A percentile compares a stretch with the other conserved stretches of the same genome.
Conservation (phyloP, 768 basidiomycete genomes). For the Chalciporus chontae region DNA sequence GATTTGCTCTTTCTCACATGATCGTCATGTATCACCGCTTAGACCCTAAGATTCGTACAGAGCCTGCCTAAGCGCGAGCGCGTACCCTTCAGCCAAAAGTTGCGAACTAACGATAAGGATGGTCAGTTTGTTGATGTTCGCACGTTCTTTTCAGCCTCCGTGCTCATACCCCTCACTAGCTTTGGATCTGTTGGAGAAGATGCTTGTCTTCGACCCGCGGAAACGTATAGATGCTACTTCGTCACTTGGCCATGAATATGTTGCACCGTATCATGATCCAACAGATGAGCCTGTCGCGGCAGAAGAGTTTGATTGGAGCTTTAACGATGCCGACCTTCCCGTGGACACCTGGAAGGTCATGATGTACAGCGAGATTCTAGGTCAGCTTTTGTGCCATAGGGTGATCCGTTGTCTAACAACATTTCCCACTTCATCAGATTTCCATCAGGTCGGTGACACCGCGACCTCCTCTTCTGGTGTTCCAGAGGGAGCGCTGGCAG, state of each 20-base stretch:
- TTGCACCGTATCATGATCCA: constrained; percentile 96
- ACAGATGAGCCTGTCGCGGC: constrained; percentile 93
- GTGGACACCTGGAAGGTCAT: constrained; percentile 99
- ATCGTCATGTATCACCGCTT: neutral
- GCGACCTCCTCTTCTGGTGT: constrained; percentile 31
- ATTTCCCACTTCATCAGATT: constrained; percentile 44
- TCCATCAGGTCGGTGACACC: constrained; percentile 73
- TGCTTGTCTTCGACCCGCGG: constrained; percentile 98
- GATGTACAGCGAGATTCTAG: constrained; percentile 99
- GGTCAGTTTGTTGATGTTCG: constrained; percentile 44
- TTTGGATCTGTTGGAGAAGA: constrained; percentile 93
- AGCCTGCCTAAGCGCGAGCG: constrained; percentile 94
- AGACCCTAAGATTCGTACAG: constrained; percentile 99
- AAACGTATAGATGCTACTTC: constrained; percentile 94
- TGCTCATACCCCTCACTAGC: constrained; percentile 45
- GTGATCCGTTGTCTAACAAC: neutral
- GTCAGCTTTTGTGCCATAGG: constrained; percentile 41
- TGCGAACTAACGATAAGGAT: constrained; percentile 82
- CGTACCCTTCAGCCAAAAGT: constrained; percentile 91
- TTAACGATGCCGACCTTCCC: constrained; percentile 98
- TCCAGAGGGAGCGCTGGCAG: constrained; percentile 67
- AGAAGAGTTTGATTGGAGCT: constrained; percentile 98
- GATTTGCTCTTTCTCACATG: constrained; percentile 10
- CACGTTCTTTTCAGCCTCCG: neutral
- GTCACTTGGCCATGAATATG: constrained; percentile 89